Percentiles rank a stretch among this genome's conserved stretches.
These are phyloP conservation scores for Trichoderma koningii DNA, from an alignment of 2,329 filamentous ascomycete species.

Conservation along the genomic window DNA sequence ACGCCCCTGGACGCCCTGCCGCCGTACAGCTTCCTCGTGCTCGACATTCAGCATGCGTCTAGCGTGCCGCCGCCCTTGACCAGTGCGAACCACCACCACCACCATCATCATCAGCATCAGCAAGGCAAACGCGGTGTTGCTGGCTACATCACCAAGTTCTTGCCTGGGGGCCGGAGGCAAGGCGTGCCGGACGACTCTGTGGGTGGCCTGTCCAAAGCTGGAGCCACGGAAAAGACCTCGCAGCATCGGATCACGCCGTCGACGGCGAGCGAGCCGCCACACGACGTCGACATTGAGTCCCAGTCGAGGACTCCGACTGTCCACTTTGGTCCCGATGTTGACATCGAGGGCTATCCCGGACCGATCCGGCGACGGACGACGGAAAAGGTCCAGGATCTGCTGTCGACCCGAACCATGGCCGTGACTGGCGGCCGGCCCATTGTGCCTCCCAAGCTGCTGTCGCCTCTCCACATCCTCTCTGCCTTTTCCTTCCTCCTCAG, in stretches of 20 bases:
- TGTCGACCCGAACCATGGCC: constrained; percentile 48
- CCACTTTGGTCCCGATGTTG: constrained; percentile 26
- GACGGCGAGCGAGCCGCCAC: neutral
- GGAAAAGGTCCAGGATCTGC: constrained; percentile 46
- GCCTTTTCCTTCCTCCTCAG: constrained; percentile 54
- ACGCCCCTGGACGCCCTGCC: constrained; percentile 55
- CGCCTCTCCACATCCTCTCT: constrained; percentile 57
- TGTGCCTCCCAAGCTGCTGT: constrained; percentile 52
- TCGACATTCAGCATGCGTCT: constrained; percentile 50
- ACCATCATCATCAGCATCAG: neutral
- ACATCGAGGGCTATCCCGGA: constrained; percentile 18
- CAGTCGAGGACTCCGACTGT: neutral
- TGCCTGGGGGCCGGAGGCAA: neutral
- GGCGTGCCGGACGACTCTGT: neutral
- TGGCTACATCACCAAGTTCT: neutral
- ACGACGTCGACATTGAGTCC: constrained; percentile 12
- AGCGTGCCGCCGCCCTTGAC: constrained; percentile 31
- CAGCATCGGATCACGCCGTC: neutral
- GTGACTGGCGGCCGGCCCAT: constrained; percentile 45
- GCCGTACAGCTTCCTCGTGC: constrained; percentile 51
- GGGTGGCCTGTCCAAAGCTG: neutral
- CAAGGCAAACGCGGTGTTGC: neutral
- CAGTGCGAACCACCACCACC: constrained; percentile 2
- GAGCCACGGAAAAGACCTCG: neutral
- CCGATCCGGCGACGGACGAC: constrained; percentile 38